Conservation (phyloP, 1,284 basidiomycete genomes). For the Cutaneotrichosporon daszewskae region DNA sequence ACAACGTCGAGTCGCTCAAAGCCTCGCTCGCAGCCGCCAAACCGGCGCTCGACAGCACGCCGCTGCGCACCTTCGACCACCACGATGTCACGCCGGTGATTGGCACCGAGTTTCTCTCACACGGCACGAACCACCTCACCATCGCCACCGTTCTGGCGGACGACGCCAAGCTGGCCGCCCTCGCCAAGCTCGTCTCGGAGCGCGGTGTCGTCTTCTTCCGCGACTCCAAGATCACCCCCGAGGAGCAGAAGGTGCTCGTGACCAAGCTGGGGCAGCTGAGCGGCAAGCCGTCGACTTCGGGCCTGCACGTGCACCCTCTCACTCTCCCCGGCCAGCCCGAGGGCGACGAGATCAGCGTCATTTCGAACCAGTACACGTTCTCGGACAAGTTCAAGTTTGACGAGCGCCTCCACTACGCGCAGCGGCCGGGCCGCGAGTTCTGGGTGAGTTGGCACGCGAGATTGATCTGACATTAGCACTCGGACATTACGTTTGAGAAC, state of each 20-base stretch:
- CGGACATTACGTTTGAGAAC: slow-evolving; percentile 64
- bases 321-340: slow-evolving; percentile 66
- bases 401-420: slow-evolving; percentile 26
- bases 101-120: slow-evolving; percentile 43
- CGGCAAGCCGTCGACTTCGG: slow-evolving; percentile 55
- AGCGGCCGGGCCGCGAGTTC: neutral
- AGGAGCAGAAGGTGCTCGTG: slow-evolving; percentile 51
- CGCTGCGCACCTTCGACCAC: slow-evolving; percentile 18
- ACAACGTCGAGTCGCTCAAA: slow-evolving; percentile 16
- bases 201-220: slow-evolving; percentile 68
- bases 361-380: slow-evolving; percentile 45
- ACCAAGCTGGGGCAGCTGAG: slow-evolving; percentile 53
- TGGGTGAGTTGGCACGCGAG: slow-evolving; percentile 10
- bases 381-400: slow-evolving; percentile 26
- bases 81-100: slow-evolving; percentile 37
- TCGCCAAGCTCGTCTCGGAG: slow-evolving; percentile 51
- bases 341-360: slow-evolving; percentile 57
- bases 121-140: slow-evolving; percentile 14
- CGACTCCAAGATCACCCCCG: slow-evolving; percentile 51
- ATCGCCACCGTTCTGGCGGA: slow-evolving; percentile 25
- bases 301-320: slow-evolving; percentile 51
- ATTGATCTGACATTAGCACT: slow-evolving; percentile 9
- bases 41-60: slow-evolving; percentile 6
- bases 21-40: neutral
- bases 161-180: slow-evolving; percentile 24